These are phyloP conservation scores for Nicotiana undulata DNA, from an alignment of 257 asterid genomes.

Conservation along the genomic window DNA sequence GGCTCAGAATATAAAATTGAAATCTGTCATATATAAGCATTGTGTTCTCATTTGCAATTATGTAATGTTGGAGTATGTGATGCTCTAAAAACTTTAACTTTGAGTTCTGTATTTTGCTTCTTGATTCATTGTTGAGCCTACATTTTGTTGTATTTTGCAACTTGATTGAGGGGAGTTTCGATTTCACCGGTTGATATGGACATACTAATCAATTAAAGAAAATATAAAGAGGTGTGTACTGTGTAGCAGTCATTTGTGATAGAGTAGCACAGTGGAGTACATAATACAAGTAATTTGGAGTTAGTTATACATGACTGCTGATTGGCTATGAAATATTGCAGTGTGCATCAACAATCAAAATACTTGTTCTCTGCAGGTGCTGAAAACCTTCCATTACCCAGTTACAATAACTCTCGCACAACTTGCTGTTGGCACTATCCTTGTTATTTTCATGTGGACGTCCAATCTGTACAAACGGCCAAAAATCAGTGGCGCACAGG, in stretches of 20 bases:
- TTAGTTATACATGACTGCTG: neutral
- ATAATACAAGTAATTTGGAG: too few relatives aligned
- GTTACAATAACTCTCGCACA: conserved; percentile 74
- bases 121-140: neutral
- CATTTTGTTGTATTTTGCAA: neutral
- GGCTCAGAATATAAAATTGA: too few relatives aligned
- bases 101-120: neutral
- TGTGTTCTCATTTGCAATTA: neutral
- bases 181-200: neutral
- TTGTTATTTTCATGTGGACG: conserved; percentile 73
- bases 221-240: too few relatives aligned
- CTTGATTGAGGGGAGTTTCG: neutral
- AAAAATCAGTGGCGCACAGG: conserved; percentile 85
- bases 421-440: conserved; percentile 76
- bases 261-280: neutral
- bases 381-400: conserved; percentile 48
- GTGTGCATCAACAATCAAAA: conserved; percentile 2
- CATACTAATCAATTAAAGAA: too few relatives aligned
- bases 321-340: neutral
- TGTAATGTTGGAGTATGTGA: neutral
- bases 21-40: neutral
- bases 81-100: neutral
- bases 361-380: neutral
- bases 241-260: neutral
- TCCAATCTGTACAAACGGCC: conserved; percentile 79